Evolutionary conservation across 495 filamentous ascomycete genomes (phyloP), one percentile per base, ranked within the genome.

Genomic region (Echria macrotheca): DNA sequence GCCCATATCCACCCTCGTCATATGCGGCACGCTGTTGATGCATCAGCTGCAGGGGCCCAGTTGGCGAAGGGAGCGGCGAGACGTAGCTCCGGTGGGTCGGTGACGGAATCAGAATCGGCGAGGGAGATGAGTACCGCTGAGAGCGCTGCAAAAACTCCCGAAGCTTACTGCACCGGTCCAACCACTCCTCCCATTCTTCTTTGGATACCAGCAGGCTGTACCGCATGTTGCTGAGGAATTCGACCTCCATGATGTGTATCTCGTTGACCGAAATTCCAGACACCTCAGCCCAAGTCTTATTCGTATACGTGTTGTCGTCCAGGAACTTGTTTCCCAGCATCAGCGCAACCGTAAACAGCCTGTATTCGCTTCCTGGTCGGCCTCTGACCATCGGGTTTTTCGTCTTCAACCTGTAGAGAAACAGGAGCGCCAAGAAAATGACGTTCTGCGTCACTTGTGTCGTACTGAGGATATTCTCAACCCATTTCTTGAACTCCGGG

Each of bases 311-410:
- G 65, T 97, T 99, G 60, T 99, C 94, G 62, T 99, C 94, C 54
- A 99, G 71, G 60, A 96, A 99, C 75, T 99, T 99, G 68, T 97
- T 99, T 49, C 91, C 93, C 35, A 99, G 72, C 94, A 99, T 99
- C 63, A 99, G 71, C 11, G 94, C 94, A 45, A 97, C 90, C 0
- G 91, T 97, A 53, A 99, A 77, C 29, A 99, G 70, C n/a, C 94
- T 75, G 60, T 90, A 97, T 67, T 97, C 93, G 58, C 94, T 99
- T 2, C 94, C 94, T 29, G 84, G 82, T 58, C 90, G 90, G 25
- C 93, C 94, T 55, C 87, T 85, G 5, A 96, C 90, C 0, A 71
- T 78, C 0, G 91, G 85, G 59, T 96, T 96, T 53, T 84, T 78
- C 54, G 83, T 86, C 71, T 97, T 99, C 45, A 99, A 67, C 38